Base-by-base conservation (phyloP, 2,329 filamentous ascomycete genomes). In the Cryoendolithus antarcticus region DNA sequence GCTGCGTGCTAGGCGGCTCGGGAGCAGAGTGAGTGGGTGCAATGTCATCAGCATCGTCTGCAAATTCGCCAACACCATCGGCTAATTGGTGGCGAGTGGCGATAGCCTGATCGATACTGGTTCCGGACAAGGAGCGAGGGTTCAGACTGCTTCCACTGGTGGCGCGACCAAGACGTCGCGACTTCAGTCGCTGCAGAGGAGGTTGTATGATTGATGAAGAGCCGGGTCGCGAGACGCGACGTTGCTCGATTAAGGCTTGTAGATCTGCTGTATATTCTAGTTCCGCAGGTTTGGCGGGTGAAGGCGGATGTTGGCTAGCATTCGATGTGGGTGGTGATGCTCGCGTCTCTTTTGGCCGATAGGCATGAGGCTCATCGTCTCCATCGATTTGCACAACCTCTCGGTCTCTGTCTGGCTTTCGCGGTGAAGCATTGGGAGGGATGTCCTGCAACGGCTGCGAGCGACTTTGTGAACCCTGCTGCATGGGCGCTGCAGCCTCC, bases 141-240 rank as follows among this genome's bases (percentile, higher is more conserved):
- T 19, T 29, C 3, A 41, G 10, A 28, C 39, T 41, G 19, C 39
- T 41, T 8, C 51, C 47, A 37, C 51, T 55, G 9, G 50, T 21
- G 27, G 54, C 53, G n/a, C 55, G 50, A 28, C 55, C 55, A 3
- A 58, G 44, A 9, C 51, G 51, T 2, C 53, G 46, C 30, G 51
- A 39, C 43, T 56, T 57, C 2, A 37, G 33, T 9, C 54, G 47
- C 37, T 50, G 52, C 3, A 35, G 34, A 21, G 34, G 39, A 9
- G 15, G 30, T 2, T 29, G 34, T 30, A 36, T 34, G 8, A 33
- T 33, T 30, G 39, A 37, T 8, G 34, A 33, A 15, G 34, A 12
- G 8, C 28, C 21, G 9, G 34, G 34, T 10, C 34, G 39, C 15
- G 24, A 27, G 24, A 8, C 24, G 24, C 41, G 35, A 28, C 35